phyloP scores from a whole-genome alignment of 2,329 filamentous ascomycete species.

The Fusarium sp. region DNA sequence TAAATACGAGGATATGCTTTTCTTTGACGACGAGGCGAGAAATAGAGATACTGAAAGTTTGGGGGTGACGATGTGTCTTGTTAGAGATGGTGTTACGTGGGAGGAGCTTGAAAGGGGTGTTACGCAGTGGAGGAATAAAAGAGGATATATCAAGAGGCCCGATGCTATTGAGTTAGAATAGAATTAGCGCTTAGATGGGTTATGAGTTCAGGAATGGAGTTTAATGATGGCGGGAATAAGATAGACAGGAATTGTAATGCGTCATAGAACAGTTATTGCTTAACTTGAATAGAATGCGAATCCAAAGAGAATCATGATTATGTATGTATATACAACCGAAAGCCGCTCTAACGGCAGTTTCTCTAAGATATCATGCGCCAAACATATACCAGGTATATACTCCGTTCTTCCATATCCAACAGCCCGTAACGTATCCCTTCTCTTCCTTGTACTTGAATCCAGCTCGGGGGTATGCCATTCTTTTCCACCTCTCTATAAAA shows the following conservation, averaged over 20 bases:
- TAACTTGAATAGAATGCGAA: neutral
- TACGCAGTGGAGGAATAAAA: conserved; percentile 81
- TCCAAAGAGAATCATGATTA: conserved; percentile 17
- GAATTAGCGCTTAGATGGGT: neutral
- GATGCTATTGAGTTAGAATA: conserved; percentile 20
- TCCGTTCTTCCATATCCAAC: neutral
- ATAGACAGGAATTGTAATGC: neutral
- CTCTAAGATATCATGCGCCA: conserved; percentile 18
- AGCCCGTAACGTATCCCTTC: neutral
- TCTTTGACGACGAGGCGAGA: conserved; percentile 92
- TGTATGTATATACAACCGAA: conserved; percentile 18
- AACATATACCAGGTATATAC: conserved; percentile 17
- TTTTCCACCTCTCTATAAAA: conserved; percentile 34
- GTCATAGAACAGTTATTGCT: neutral
- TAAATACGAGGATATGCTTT: conserved; percentile 86
- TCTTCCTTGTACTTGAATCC: neutral
- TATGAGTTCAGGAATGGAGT: neutral
- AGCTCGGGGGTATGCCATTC: conserved; percentile 32
- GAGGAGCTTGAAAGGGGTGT: conserved; percentile 84
- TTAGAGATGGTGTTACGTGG: conserved; percentile 82
- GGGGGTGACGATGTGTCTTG: conserved; percentile 86
- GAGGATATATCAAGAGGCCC: conserved; percentile 57
- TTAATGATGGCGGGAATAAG: neutral
- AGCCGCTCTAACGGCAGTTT: conserved; percentile 12
- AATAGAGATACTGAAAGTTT: conserved; percentile 85